Conservation (phyloP, 257 asterid species). For the Cynanchum wilfordii region DNA sequence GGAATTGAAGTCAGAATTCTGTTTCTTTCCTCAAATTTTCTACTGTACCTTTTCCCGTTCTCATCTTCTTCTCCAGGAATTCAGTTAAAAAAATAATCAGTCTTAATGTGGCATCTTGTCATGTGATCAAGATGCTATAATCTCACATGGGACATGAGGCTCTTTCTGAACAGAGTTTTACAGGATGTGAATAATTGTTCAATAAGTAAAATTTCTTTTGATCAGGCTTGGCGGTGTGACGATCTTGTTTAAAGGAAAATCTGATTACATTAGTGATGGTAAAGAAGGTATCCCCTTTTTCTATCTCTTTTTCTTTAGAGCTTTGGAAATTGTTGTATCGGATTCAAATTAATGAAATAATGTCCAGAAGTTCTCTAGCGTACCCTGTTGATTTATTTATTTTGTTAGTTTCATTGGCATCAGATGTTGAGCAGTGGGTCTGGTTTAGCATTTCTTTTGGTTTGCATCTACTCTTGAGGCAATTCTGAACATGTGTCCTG, state of each 20-base stretch:
- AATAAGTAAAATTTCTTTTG: conserved; percentile 15
- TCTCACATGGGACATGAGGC: not conserved
- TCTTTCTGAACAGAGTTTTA: not conserved
- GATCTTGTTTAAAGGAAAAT: conserved; percentile 67
- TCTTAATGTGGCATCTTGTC: not conserved
- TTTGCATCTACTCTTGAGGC: not conserved
- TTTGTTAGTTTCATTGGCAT: not conserved
- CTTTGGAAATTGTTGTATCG: too few species aligned
- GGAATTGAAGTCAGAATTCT: not conserved
- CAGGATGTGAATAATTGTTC: not conserved
- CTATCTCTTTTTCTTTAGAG: not conserved
- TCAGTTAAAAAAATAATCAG: not conserved
- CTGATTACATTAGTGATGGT: conserved; percentile 72
- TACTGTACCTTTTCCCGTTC: not conserved
- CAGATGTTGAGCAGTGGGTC: not conserved
- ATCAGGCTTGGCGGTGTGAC: conserved; percentile 82
- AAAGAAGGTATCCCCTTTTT: conserved; percentile 51
- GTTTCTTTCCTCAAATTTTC: not conserved
- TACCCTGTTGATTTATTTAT: not conserved
- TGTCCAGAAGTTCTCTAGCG: not conserved
- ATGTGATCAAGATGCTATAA: not conserved
- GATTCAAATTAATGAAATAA: not conserved
- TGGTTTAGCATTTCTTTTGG: not conserved
- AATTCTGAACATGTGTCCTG: not conserved
- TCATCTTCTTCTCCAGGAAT: not conserved